Evolutionary conservation across 768 basidiomycete genomes (phyloP), one percentile per base, ranked within the genome.

Genomic region (Hebeloma cylindrosporum): DNA sequence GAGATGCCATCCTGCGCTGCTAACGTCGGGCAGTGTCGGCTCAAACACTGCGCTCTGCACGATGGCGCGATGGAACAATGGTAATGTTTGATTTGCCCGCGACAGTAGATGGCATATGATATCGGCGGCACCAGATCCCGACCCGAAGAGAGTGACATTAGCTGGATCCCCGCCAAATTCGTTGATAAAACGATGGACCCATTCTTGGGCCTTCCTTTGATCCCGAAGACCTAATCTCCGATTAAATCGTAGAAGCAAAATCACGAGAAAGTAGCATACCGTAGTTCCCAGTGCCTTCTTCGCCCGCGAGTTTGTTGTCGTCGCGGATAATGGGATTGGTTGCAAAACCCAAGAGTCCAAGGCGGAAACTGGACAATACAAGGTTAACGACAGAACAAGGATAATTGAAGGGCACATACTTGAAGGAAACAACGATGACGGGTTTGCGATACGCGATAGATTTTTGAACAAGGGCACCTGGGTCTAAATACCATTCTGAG

Each of bases 301-400:
- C 83, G 18, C 83, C 83, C 13, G 72, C 76, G 18, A 64, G 61
- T 41, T 68, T 69, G 66, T 87, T 88, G 59, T 88, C 86, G 43
- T 85, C 83, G 29, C 73, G 73, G 40, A 91, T 71, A 33, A 77
- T 73, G 23, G 74, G 70, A 47, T 78, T 79, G 5, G 82, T 83
- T n/a, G 85, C 86, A 45, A 80, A 88, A 17, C 88, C 88, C 56
- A 90, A 75, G 30, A 89, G 63, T 28, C 88, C 88, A 20, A 90
- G 66, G 11, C 88, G 85, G 62, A 83, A 90, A 62, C 88, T 89
- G 47, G 7, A n/a, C n/a, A n/a, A 40, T 22, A 33, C 45, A 34
- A 26, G 39, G 30, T 49, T 21, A 43, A 28, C 27, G 17, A 31
- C 34, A 25, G 40, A 46, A 7, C 7, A 9, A 21, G 21, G 30